Conservation (phyloP, 176 grass and related monocot genomes). For the Tillandsia leiboldiana region DNA sequence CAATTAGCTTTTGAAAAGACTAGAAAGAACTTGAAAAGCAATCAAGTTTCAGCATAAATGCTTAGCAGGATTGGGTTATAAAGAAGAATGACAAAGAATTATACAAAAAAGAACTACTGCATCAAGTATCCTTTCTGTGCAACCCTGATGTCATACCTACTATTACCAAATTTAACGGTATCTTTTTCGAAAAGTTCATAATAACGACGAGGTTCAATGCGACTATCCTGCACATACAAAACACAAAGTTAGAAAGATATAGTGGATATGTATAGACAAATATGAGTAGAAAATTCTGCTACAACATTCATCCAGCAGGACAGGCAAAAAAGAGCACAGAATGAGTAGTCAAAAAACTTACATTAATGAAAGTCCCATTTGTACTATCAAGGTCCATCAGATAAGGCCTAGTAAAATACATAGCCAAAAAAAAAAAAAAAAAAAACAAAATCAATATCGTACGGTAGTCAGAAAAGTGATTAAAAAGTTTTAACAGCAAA, state of each 20-base stretch:
- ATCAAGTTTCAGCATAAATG: too few species aligned
- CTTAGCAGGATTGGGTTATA: background rate
- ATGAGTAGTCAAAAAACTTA: conserved; percentile 37
- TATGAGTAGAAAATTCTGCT: background rate
- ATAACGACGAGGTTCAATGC: conserved; percentile 73
- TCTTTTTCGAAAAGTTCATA: conserved; percentile 97
- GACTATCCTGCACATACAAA: conserved; percentile 52
- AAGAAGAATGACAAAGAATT: background rate
- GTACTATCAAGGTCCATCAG: conserved; percentile 95
- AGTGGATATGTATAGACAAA: background rate
- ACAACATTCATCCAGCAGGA: background rate
- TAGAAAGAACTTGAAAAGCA: too few species aligned
- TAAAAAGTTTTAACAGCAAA: background rate
- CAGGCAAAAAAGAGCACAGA: conserved; percentile 3
- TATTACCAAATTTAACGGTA: conserved; percentile 88
- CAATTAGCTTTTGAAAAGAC: too few species aligned
- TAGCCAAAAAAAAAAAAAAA: conserved; percentile 8
- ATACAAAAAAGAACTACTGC: background rate
- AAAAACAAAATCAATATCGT: background rate
- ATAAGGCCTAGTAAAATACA: conserved; percentile 50
- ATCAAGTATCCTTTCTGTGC: background rate
- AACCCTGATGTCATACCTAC: conserved; percentile 48
- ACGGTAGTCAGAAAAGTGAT: background rate
- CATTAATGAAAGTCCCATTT: conserved; percentile 85
- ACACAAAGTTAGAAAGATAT: background rate